Evolutionary conservation across 345 rosid genomes (phyloP).

Genomic region (Eucalyptus albens): DNA sequence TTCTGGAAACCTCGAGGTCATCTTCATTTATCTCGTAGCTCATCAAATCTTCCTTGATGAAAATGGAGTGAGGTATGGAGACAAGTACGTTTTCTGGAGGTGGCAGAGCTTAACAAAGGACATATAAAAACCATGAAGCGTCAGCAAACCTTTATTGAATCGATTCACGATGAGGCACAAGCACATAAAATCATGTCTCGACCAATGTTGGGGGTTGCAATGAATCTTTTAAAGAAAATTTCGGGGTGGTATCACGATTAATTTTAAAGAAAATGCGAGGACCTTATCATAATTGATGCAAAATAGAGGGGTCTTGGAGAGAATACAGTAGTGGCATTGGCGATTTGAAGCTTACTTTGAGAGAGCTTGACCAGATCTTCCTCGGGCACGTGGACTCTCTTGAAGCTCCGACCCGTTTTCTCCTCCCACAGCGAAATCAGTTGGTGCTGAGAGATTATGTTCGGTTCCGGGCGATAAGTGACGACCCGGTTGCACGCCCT

Average conservation of each 20-base stretch:
- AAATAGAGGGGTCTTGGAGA: neutral
- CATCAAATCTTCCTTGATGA: neutral
- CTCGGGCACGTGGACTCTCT: slow-evolving; percentile 4
- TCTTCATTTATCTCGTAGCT: neutral
- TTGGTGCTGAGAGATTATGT: slow-evolving; percentile 14
- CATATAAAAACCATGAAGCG: neutral
- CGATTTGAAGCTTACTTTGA: slow-evolving; percentile 3
- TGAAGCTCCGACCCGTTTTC: slow-evolving; percentile 14
- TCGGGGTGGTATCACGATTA: neutral
- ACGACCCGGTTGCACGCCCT: slow-evolving; percentile 8
- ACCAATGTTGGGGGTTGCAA: too few species aligned
- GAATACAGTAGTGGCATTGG: too few species aligned
- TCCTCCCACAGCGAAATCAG: slow-evolving; percentile 23
- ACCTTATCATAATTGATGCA: neutral
- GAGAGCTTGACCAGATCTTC: slow-evolving; percentile 20
- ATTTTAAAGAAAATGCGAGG: neutral
- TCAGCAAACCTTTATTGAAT: too few species aligned
- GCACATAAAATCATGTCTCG: neutral
- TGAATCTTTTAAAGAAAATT: neutral
- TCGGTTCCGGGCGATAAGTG: neutral
- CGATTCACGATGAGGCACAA: neutral
- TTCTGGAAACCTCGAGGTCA: slow-evolving; percentile 4
- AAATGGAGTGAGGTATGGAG: neutral
- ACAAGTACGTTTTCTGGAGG: slow-evolving; percentile 6
- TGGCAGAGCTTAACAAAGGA: neutral